These are phyloP conservation scores for Pulveroboletus ravenelii DNA, from an alignment of 768 basidiomycete species.

Conservation along the genomic window DNA sequence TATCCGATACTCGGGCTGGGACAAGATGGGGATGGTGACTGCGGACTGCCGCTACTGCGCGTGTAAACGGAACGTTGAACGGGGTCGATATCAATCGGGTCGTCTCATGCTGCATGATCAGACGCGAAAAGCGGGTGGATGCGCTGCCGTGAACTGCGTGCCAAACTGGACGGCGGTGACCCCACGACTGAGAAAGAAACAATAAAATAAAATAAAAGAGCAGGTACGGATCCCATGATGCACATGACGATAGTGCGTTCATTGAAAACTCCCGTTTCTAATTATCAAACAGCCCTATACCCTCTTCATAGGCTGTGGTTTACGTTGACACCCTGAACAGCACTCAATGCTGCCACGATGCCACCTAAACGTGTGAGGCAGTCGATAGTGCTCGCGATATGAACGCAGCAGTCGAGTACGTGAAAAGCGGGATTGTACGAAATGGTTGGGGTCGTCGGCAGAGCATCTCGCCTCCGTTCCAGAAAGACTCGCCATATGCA, in stretches of 20 bases:
- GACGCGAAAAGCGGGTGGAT: conserved; percentile 5
- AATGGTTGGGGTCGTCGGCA: conserved; percentile 20
- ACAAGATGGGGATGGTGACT: conserved; percentile 5
- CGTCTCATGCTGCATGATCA: conserved; percentile 23
- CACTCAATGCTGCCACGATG: conserved; percentile 20
- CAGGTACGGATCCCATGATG: conserved; percentile 12
- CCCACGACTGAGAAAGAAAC: conserved; percentile 5
- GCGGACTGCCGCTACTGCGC: conserved; percentile 8
- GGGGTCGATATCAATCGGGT: conserved; percentile 11
- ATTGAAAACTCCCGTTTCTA: conserved; percentile 9
- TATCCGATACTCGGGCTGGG: conserved; percentile 8
- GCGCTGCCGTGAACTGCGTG: conserved; percentile 23
- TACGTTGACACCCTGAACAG: conserved; percentile 28
- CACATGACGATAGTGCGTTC: conserved; percentile 14
- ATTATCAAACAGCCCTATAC: conserved; percentile 21
- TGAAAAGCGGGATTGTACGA: conserved; percentile 23
- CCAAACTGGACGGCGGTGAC: conserved; percentile 7
- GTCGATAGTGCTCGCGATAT: conserved; percentile 16
- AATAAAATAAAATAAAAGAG: background rate
- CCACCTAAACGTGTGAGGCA: conserved; percentile 19
- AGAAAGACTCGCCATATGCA: conserved; percentile 6
- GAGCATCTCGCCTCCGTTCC: conserved; percentile 20
- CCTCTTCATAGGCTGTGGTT: conserved; percentile 24
- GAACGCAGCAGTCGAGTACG: conserved; percentile 21
- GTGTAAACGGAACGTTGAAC: conserved; percentile 19